Evolutionary conservation across 2,329 filamentous ascomycete species (phyloP).

Genomic region (Trichoderma sp.): DNA sequence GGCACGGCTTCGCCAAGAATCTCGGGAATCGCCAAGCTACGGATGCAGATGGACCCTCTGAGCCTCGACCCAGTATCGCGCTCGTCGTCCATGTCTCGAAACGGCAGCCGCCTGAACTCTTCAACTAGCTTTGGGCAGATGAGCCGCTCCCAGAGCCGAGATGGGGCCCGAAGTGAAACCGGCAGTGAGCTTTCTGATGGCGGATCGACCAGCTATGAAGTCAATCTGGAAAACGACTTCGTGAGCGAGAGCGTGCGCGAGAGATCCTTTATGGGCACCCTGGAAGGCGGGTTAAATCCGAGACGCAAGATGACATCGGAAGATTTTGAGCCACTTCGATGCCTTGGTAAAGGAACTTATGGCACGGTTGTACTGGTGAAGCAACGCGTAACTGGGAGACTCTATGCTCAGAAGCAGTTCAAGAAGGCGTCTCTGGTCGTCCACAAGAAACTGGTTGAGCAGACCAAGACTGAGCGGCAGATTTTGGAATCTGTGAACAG

Average conservation of each 20-base stretch:
- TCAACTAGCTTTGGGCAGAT: slow-evolving; percentile 54
- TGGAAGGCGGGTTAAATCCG: slow-evolving; percentile 54
- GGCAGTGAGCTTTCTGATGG: slow-evolving; percentile 64
- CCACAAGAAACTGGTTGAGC: slow-evolving; percentile 92
- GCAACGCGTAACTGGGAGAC: slow-evolving; percentile 78
- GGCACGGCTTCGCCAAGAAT: slow-evolving; percentile 51
- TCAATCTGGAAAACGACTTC: slow-evolving; percentile 81
- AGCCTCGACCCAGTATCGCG: slow-evolving; percentile 59
- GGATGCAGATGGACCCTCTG: slow-evolving; percentile 75
- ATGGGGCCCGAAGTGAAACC: slow-evolving; percentile 51
- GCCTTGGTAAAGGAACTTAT: slow-evolving; percentile 93
- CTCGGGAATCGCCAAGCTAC: slow-evolving; percentile 78
- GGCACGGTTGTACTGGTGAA: slow-evolving; percentile 93
- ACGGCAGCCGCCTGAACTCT: slow-evolving; percentile 41
- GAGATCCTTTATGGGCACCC: slow-evolving; percentile 42
- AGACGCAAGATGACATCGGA: slow-evolving; percentile 82
- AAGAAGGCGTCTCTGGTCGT: slow-evolving; percentile 94
- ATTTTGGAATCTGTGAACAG: slow-evolving; percentile 95
- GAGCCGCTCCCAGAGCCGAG: slow-evolving; percentile 53
- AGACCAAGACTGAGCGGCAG: slow-evolving; percentile 93
- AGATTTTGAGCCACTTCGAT: slow-evolving; percentile 87
- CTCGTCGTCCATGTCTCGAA: slow-evolving; percentile 54
- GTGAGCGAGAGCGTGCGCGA: slow-evolving; percentile 62
- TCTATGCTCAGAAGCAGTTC: slow-evolving; percentile 98
- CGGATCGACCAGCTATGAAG: slow-evolving; percentile 72